These are phyloP conservation scores for Tetrapisispora nanseiensis DNA, from an alignment of 805 yeast genomes.

Conservation along the genomic window DNA sequence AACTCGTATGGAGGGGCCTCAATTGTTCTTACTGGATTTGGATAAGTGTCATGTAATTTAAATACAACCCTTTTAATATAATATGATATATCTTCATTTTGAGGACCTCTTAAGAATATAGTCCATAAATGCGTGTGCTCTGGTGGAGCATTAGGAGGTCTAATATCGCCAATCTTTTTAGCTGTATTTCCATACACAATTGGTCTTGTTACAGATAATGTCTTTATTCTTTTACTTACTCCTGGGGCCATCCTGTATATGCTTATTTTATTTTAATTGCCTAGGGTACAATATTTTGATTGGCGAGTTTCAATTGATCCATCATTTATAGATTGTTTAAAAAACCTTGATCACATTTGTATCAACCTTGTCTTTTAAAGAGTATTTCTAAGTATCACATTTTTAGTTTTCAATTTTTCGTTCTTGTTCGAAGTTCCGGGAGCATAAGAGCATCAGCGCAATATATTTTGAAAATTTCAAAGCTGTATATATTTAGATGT, in stretches of 20 bases:
- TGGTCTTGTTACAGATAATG: slow-evolving; percentile 66
- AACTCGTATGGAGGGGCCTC: slow-evolving; percentile 91
- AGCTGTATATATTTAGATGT: too few species aligned
- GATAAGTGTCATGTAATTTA: slow-evolving; percentile 91
- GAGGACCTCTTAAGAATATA: slow-evolving; percentile 75
- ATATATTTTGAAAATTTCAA: too few species aligned
- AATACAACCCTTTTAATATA: slow-evolving; percentile 85
- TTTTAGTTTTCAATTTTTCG: too few species aligned
- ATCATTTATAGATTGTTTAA: too few species aligned
- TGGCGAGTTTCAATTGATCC: too few species aligned
- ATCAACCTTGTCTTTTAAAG: too few species aligned
- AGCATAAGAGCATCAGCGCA: too few species aligned
- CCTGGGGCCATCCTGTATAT: slow-evolving; percentile 16
- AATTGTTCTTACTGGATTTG: slow-evolving; percentile 72
- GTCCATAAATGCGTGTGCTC: slow-evolving; percentile 98
- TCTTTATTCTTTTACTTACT: slow-evolving; percentile 32
- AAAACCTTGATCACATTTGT: too few species aligned
- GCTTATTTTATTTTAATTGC: too few species aligned
- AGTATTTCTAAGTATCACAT: too few species aligned
- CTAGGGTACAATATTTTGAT: too few species aligned
- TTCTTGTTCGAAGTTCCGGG: too few species aligned
- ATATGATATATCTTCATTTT: slow-evolving; percentile 67
- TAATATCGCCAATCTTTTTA: slow-evolving; percentile 47
- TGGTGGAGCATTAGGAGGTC: slow-evolving; percentile 55
- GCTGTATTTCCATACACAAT: slow-evolving; percentile 77